A percentile compares a stretch with the other conserved stretches of the same genome.
phyloP scores from a whole-genome alignment of 2,329 filamentous ascomycete species.

The Exophiala sp. region DNA sequence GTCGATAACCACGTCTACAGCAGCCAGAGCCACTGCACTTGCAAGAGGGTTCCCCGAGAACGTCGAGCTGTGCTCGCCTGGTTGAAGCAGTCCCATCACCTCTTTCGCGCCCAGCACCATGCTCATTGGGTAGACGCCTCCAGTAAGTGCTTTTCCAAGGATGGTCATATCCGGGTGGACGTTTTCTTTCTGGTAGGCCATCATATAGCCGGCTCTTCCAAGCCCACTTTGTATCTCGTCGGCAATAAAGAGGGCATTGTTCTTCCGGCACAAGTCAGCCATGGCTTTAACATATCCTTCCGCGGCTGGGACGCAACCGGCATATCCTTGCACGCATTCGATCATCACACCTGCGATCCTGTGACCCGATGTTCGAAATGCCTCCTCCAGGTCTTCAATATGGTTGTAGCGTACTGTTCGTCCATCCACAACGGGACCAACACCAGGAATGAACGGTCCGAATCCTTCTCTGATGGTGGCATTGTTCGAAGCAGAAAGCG shows the following conservation, averaged over 20 bases:
- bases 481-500: slow-evolving; percentile 6
- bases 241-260: slow-evolving; percentile 61
- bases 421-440: neutral
- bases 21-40: neutral
- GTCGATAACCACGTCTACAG: slow-evolving; percentile 3
- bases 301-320: neutral
- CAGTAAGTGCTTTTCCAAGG: slow-evolving; percentile 45
- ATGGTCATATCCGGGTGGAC: slow-evolving; percentile 85
- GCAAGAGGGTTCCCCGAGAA: slow-evolving; percentile 4
- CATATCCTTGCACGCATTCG: slow-evolving; percentile 6
- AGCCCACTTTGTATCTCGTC: slow-evolving; percentile 92
- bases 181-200: slow-evolving; percentile 93
- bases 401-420: neutral
- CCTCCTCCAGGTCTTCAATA: neutral
- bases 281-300: neutral
- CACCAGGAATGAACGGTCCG: neutral
- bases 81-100: slow-evolving; percentile 1
- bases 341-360: slow-evolving; percentile 3
- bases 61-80: slow-evolving; percentile 1
- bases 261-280: neutral
- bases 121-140: slow-evolving; percentile 7
- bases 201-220: slow-evolving; percentile 87
- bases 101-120: neutral
- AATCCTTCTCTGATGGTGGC: neutral
- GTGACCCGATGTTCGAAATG: neutral